Evolutionary conservation across 2,329 filamentous ascomycete genomes (phyloP).

Genomic region (Sclerotinia subarctica): DNA sequence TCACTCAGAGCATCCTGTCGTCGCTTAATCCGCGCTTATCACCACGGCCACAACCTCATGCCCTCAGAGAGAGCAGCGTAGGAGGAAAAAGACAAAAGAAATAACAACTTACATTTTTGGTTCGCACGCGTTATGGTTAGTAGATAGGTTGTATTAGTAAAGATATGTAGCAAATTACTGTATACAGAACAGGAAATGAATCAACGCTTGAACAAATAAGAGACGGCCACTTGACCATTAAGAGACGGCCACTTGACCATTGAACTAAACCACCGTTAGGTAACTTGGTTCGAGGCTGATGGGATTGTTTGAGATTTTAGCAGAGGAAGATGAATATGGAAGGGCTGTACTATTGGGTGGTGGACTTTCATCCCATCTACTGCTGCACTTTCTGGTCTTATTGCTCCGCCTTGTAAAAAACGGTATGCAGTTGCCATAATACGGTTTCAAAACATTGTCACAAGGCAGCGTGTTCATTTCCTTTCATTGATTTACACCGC

Average conservation of each 20-base stretch:
- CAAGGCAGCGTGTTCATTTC: too few relatives aligned
- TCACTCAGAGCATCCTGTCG: background rate
- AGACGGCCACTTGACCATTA: background rate
- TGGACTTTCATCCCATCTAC: constrained; percentile 3
- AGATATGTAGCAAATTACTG: background rate
- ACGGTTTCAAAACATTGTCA: background rate
- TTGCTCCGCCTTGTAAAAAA: background rate
- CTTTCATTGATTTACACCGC: background rate
- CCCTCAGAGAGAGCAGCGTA: too few relatives aligned
- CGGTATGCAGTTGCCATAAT: background rate
- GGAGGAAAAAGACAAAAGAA: constrained; percentile 6
- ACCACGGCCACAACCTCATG: background rate
- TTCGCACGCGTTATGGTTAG: background rate
- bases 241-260: background rate
- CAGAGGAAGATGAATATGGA: background rate
- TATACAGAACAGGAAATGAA: background rate
- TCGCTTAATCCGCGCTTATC: background rate
- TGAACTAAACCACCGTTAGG: background rate
- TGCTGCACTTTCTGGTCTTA: background rate
- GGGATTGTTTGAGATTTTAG: background rate
- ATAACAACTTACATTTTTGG: constrained; percentile 1
- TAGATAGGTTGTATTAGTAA: background rate
- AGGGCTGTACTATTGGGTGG: background rate
- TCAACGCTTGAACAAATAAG: background rate
- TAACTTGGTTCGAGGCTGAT: background rate